Conservation (phyloP, 768 basidiomycete genomes). For the Termitomyces sp. region DNA sequence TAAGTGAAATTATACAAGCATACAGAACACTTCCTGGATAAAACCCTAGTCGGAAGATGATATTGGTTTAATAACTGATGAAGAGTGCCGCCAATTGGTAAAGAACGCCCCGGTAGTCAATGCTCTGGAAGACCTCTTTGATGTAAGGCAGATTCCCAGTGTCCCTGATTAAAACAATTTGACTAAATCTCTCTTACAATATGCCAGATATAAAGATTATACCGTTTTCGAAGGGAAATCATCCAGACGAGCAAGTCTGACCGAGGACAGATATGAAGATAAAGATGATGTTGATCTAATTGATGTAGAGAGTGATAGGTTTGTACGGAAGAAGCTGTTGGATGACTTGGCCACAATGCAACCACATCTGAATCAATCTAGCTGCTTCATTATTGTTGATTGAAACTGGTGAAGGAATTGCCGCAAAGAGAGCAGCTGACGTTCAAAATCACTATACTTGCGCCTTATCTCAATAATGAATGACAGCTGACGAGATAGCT, state of each 20-base stretch:
- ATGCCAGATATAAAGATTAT: constrained; percentile 31
- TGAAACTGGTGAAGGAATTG: constrained; percentile 3
- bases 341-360: neutral
- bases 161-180: neutral
- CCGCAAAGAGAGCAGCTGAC: neutral
- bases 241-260: too few species aligned
- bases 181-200: neutral
- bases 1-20: neutral
- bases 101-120: constrained; percentile 18
- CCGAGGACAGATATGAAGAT: constrained; percentile 3
- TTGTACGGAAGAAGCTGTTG: constrained; percentile 6
- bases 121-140: constrained; percentile 31
- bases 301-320: neutral
- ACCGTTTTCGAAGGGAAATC: neutral
- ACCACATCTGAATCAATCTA: constrained; percentile 5
- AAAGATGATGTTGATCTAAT: constrained; percentile 2
- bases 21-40: neutral
- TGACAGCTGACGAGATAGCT: neutral
- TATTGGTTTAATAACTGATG: constrained; percentile 11
- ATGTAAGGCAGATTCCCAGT: constrained; percentile 23
- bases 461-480: neutral
- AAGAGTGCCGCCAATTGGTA: constrained; percentile 18
- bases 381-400: constrained; percentile 8
- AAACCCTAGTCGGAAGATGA: too few species aligned
- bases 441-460: neutral